phyloP scores from a whole-genome alignment of 2,329 filamentous ascomycete genomes.

The Taxawa tesnikishii region DNA sequence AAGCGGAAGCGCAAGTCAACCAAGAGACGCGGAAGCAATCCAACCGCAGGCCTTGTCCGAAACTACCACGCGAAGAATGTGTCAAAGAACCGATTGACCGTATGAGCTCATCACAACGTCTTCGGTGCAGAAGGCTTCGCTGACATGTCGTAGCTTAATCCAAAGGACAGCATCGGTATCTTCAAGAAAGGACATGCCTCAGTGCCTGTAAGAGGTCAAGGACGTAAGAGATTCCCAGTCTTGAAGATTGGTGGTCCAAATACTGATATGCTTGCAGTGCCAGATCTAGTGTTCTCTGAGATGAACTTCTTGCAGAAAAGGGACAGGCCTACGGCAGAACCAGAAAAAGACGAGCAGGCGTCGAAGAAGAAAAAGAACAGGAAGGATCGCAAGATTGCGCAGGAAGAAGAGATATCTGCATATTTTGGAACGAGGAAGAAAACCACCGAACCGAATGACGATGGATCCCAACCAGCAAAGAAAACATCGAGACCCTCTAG shows the following conservation, averaged over 20 bases:
- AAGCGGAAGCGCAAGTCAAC: constrained; percentile 20
- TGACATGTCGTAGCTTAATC: constrained; percentile 36
- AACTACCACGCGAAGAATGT: constrained; percentile 34
- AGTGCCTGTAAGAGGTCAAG: constrained; percentile 28
- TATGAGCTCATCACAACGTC: too few relatives aligned
- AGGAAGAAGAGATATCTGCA: constrained; percentile 30
- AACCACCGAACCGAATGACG: too few relatives aligned
- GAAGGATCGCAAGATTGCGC: constrained; percentile 18
- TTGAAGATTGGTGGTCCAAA: constrained; percentile 3
- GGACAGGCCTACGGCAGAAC: constrained; percentile 9
- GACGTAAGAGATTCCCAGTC: constrained; percentile 26
- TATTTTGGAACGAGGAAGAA: too few relatives aligned
- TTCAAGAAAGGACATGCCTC: constrained; percentile 38
- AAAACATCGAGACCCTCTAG: too few relatives aligned
- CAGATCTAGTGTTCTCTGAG: constrained; percentile 39
- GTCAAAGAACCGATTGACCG: constrained; percentile 32
- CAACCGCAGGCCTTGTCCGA: constrained; percentile 24
- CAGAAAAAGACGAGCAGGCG: constrained; percentile 14
- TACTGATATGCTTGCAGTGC: constrained; percentile 26
- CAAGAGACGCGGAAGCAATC: constrained; percentile 23
- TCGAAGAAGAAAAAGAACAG: constrained; percentile 15
- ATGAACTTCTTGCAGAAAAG: constrained; percentile 35
- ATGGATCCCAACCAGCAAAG: too few relatives aligned
- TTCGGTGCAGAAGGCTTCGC: too few relatives aligned
- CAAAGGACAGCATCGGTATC: constrained; percentile 27